A percentile compares a stretch with the other conserved stretches of the same genome.
These are phyloP conservation scores for Penicillium sp. DNA, from an alignment of 2,329 filamentous ascomycete genomes.

Conservation along the genomic window DNA sequence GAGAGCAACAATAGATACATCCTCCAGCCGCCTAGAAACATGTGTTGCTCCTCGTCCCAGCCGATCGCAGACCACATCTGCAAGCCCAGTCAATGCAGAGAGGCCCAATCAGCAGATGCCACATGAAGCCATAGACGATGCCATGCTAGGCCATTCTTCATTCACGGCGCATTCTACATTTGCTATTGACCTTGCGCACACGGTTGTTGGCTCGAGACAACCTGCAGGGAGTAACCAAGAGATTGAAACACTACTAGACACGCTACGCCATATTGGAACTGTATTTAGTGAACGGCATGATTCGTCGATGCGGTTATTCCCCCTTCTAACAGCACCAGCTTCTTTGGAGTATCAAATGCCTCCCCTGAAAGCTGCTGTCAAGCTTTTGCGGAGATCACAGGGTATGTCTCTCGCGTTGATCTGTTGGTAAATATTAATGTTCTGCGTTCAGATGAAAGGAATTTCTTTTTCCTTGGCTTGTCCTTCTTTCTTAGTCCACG, in stretches of 20 bases:
- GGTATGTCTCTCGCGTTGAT: background rate
- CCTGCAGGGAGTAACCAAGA: background rate
- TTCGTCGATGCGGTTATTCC: background rate
- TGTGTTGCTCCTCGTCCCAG: background rate
- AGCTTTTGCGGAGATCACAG: background rate
- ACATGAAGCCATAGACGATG: background rate
- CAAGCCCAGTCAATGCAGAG: background rate
- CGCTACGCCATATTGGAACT: background rate
- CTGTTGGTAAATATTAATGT: background rate
- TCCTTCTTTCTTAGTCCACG: background rate
- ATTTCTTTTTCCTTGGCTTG: background rate
- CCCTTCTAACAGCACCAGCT: background rate
- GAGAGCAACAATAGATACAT: background rate
- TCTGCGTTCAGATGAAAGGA: background rate
- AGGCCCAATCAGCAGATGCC: background rate
- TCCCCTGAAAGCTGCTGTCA: background rate
- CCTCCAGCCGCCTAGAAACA: background rate
- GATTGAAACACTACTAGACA: background rate
- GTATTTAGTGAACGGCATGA: background rate
- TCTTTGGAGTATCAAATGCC: background rate
- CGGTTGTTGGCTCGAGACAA: background rate
- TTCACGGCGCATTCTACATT: background rate
- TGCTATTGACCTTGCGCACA: background rate
- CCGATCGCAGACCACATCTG: background rate
- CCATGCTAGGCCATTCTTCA: background rate